Conservation (phyloP, 495 filamentous ascomycete genomes). For the Hyaloscypha variabilis region DNA sequence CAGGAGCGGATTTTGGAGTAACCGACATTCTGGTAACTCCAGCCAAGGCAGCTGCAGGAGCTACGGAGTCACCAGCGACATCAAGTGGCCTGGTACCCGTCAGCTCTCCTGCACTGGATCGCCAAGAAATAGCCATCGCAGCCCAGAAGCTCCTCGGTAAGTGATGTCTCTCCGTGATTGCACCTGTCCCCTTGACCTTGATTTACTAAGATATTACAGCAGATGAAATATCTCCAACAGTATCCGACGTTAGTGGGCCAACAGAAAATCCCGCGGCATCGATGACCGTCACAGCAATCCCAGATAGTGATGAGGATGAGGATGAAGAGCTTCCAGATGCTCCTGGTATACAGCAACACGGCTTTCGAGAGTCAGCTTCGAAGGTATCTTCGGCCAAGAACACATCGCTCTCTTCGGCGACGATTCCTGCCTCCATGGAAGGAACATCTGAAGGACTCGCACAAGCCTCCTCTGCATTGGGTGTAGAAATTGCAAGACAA, state of each 20-base stretch:
- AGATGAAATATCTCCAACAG: neutral
- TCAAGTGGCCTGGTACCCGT: neutral
- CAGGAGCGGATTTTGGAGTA: neutral
- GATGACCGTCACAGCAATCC: slow-evolving; percentile 2
- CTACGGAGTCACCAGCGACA: neutral
- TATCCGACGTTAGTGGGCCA: neutral
- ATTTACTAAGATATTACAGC: neutral
- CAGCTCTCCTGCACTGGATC: neutral
- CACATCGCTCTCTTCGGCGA: neutral
- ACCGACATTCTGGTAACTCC: neutral
- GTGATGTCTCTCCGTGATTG: neutral
- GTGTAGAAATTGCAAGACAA: no score
- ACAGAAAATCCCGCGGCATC: neutral
- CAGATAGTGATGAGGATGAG: slow-evolving; percentile 17
- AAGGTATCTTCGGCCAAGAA: neutral
- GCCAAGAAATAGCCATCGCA: neutral
- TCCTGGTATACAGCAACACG: neutral
- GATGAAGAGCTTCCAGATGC: neutral
- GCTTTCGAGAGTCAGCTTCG: neutral
- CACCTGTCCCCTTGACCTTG: neutral
- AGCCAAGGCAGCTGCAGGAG: neutral
- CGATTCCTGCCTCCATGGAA: neutral
- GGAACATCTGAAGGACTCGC: neutral
- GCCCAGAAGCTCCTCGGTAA: neutral
- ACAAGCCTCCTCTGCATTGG: no score